Percentiles rank a stretch among this genome's conserved stretches.
phyloP scores from a whole-genome alignment of 169 alveolate genomes.

The Cryptosporidium muris region DNA sequence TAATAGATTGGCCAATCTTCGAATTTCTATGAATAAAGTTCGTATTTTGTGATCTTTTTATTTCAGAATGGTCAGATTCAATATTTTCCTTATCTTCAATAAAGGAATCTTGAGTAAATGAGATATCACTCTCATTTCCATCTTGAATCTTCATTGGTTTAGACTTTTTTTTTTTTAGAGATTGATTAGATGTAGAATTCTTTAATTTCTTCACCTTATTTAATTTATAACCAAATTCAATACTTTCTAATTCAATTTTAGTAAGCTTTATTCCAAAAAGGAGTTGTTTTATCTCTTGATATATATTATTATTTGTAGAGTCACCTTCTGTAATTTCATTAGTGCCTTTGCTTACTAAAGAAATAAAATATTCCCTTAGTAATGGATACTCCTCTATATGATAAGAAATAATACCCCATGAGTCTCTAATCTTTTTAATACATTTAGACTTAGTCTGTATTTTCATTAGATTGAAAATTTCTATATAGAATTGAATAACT shows the following conservation, averaged over 20 bases:
- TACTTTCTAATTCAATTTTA: background rate
- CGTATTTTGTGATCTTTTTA: too few species aligned
- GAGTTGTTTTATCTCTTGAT: too few species aligned
- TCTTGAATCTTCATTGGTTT: too few species aligned
- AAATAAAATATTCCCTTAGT: constrained; percentile 18
- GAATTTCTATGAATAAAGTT: too few species aligned
- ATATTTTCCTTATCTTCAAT: too few species aligned
- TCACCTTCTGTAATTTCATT: too few species aligned
- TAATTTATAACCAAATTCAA: background rate
- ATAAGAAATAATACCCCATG: background rate
- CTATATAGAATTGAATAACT: constrained; percentile 20
- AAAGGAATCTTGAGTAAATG: too few species aligned
- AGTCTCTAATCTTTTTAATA: constrained; percentile 18
- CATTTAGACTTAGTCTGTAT: constrained; percentile 19
- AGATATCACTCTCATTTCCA: too few species aligned
- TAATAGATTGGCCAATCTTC: too few species aligned
- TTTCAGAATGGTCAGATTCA: too few species aligned
- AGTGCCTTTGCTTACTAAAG: constrained; percentile 3
- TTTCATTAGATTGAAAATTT: constrained; percentile 16
- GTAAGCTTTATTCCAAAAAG: background rate
- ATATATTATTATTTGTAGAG: too few species aligned
- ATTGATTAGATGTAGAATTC: background rate
- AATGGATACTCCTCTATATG: constrained; percentile 46
- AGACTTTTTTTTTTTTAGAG: too few species aligned
- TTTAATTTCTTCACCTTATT: background rate